Evolutionary conservation across 2,329 filamentous ascomycete species (phyloP).

Genomic region (Curvularia sp.): DNA sequence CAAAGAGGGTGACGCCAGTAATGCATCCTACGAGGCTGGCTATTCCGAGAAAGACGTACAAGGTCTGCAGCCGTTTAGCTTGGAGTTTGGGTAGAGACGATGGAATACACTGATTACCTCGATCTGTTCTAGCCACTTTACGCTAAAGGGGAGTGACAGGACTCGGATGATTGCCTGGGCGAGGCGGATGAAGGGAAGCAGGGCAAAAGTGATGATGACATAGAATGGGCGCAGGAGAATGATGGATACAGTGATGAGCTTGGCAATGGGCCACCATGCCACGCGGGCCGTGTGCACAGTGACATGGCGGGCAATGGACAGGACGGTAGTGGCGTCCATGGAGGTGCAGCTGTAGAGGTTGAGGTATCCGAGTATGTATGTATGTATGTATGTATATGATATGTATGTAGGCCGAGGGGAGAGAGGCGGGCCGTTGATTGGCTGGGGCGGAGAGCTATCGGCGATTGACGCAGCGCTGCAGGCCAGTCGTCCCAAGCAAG

Average conservation of each 20-base stretch:
- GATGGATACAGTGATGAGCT: conserved; percentile 49
- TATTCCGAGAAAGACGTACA: conserved; percentile 67
- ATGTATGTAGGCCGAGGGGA: background rate
- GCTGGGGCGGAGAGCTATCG: conserved; percentile 29
- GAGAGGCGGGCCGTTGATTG: conserved; percentile 18
- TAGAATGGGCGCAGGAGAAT: conserved; percentile 58
- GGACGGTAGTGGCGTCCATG: conserved; percentile 42
- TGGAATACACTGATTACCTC: conserved; percentile 56
- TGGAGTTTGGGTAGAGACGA: background rate
- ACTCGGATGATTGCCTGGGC: conserved; percentile 52
- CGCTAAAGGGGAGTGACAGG: conserved; percentile 57
- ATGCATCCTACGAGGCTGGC: conserved; percentile 72
- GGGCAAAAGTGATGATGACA: conserved; percentile 54
- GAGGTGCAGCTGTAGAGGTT: background rate
- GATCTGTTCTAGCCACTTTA: conserved; percentile 58
- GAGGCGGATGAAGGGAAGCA: conserved; percentile 61
- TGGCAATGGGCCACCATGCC: conserved; percentile 50
- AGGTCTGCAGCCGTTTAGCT: conserved; percentile 45
- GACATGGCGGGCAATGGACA: conserved; percentile 31
- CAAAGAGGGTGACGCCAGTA: conserved; percentile 66
- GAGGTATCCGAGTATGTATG: conserved; percentile 5
- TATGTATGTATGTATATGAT: too few relatives aligned
- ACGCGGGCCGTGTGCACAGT: conserved; percentile 32
- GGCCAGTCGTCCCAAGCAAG: conserved; percentile 26
- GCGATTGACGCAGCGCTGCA: conserved; percentile 31